Evolutionary conservation across 2,329 filamentous ascomycete genomes (phyloP).

Genomic region (Aspergillus transmontanensis): DNA sequence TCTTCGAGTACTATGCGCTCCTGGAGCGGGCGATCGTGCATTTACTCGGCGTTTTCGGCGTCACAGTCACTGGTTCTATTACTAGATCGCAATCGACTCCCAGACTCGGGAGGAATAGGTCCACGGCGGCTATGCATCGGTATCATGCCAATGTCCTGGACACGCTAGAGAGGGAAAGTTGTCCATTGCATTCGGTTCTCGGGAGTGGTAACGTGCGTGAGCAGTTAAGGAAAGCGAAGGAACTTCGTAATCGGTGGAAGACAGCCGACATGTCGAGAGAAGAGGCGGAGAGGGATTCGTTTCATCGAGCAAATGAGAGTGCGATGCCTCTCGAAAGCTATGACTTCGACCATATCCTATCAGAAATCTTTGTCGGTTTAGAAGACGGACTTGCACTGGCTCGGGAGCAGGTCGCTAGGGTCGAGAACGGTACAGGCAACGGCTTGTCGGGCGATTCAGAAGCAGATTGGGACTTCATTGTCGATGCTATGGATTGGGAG

Average conservation of each 20-base stretch:
- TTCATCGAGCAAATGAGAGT: conserved; percentile 19
- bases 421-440: conserved; percentile 18
- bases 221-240: conserved; percentile 68
- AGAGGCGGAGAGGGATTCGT: conserved; percentile 24
- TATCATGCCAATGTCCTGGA: conserved; percentile 72
- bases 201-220: conserved; percentile 58
- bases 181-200: conserved; percentile 60
- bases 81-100: conserved; percentile 11
- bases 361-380: conserved; percentile 59
- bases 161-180: conserved; percentile 59
- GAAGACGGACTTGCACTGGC: conserved; percentile 61
- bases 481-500: conserved; percentile 64
- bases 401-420: conserved; percentile 45
- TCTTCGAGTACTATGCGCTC: conserved; percentile 74
- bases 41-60: conserved; percentile 65
- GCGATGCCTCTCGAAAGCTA: conserved; percentile 58
- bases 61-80: conserved; percentile 51
- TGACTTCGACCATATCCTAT: conserved; percentile 63
- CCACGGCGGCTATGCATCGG: conserved; percentile 47
- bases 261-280: conserved; percentile 56
- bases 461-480: conserved; percentile 59
- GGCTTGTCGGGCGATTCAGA: conserved; percentile 32
- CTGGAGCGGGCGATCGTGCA: conserved; percentile 72
- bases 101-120: background rate
- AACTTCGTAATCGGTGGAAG: conserved; percentile 73